Base-by-base conservation (phyloP, 2,329 filamentous ascomycete genomes). In the Fusarium chaquense region DNA sequence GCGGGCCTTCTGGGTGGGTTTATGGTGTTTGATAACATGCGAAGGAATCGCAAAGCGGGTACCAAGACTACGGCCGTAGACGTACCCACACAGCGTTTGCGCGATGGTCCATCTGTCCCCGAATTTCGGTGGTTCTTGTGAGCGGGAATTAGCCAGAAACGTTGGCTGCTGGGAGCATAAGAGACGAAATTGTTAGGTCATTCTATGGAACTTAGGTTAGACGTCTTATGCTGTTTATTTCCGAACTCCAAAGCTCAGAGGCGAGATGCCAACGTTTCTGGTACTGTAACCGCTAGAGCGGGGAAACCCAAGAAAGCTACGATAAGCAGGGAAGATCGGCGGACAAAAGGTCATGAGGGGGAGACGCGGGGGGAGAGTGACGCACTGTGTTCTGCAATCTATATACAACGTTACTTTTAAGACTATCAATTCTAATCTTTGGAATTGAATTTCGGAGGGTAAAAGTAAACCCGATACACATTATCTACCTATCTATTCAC, bases 1-100 rank as follows among this genome's bases (percentile, higher is more conserved):
- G 86, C 90, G 0, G 78, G 84, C 3, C 55, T 81, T 3, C 73
- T 92, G 47, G 90, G 89, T 1, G 62, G 79, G 0, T 92, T 83
- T 69, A 93, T 92, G 90, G 80, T 87, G 18, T 76, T 84, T 76
- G 81, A 81, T 77, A 75, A 91, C 41, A 43, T 32, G 35, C 22
- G 44, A 0, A 18, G 61, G 7, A 64, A 64, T 24, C 59, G 59
- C 0, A 64, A 12, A 22, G 59, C 51, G 13, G 61, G 61, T 33
- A 64, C 16, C 2, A 64, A 64, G 12, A 64, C 51, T 0, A 64
- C 61, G 3, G 61, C 61, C 4, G 38, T 32, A 5, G 61, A 64
- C n/a, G 52, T 64, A 1, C 59, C 61, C 0, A 64, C 61, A 0
- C 53, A 58, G 28, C 32, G 38, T 30, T 26, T 64, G 2, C 61